Base-by-base conservation (phyloP, 2,329 filamentous ascomycete species). In the Xylaria multiplex region DNA sequence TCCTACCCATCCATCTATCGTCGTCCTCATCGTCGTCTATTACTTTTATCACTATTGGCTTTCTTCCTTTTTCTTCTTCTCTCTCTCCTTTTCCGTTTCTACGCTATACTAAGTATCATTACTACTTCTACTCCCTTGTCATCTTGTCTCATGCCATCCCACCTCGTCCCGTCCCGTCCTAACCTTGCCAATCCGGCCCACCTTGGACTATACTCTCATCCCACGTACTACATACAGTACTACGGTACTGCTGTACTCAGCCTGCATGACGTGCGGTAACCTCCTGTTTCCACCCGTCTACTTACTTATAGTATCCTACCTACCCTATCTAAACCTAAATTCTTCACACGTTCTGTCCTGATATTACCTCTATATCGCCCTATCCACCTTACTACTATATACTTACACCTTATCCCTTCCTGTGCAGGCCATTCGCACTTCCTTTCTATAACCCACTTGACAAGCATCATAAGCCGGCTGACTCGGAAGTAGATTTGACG, bases 401-500 rank as follows among this genome's bases (percentile, higher is more conserved):
- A 40, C 30, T 48, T 50, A 13, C 13, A 40, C 30, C 58, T 50
- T 40, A 14, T 14, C 37, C 37, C 53, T n/a, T 55, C 53, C 9
- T 13, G 53, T 30, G 11, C 53, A 43, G 37, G 53, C 9, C 19
- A 13, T 37, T 40, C 22, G 30, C 53, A n/a, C 16, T 19, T 27
- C 24, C 37, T 40, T 37, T 13, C 19, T 37, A 55, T 27, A 30
- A 37, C n/a, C 50, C 35, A 16, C 42, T 40, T 24, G 37, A 50
- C 43, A 42, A 27, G 5, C 48, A 45, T 49, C 46, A 19, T 32
- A 48, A 48, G 46, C 69, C 65, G 66, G 66, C 67, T 71, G 69
- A 65, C 67, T 67, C 71, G 69, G 69, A 71, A 67, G 69, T 71
- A 69, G 70, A 69, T 71, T 66, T 68, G 65, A 67, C 69, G 69